These are phyloP conservation scores for Vitis rupestris DNA, from an alignment of 164 flowering plant species.

Conservation along the genomic window DNA sequence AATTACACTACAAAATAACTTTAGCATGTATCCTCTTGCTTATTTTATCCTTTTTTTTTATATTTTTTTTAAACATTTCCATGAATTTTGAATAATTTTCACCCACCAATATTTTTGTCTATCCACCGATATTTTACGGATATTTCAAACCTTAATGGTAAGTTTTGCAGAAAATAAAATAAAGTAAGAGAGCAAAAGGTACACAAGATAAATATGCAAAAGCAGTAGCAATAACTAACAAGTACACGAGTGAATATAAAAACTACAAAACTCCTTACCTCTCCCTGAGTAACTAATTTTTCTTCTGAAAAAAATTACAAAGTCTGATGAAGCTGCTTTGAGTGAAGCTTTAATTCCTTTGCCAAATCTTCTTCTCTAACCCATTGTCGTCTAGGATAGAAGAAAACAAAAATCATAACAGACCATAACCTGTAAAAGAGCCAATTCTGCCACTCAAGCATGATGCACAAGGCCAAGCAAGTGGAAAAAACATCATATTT, in stretches of 20 bases:
- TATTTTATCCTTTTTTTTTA: too few relatives aligned
- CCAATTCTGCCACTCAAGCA: not conserved
- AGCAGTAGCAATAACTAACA: not conserved
- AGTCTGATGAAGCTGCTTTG: conserved; percentile 84
- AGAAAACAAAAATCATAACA: conserved; percentile 1
- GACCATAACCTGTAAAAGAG: not conserved
- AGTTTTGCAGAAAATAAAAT: too few relatives aligned
- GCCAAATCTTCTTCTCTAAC: conserved; percentile 96
- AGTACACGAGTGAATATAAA: not conserved
- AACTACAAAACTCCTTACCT: conserved; percentile 43
- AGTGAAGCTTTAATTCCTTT: conserved; percentile 82
- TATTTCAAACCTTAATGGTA: too few relatives aligned
- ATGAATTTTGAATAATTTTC: too few relatives aligned
- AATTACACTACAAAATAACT: too few relatives aligned
- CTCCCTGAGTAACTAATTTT: conserved; percentile 79
- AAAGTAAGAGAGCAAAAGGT: too few relatives aligned
- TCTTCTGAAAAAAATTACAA: conserved; percentile 85
- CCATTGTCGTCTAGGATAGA: conserved; percentile 78
- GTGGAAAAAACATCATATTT: not conserved
- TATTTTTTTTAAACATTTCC: too few relatives aligned
- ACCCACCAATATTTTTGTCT: too few relatives aligned
- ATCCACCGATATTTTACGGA: too few relatives aligned
- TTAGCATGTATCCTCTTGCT: too few relatives aligned
- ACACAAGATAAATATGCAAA: too few relatives aligned
- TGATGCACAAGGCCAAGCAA: too few relatives aligned